Conservation (phyloP, 139 green algal species). For the Asterochloris erici region DNA sequence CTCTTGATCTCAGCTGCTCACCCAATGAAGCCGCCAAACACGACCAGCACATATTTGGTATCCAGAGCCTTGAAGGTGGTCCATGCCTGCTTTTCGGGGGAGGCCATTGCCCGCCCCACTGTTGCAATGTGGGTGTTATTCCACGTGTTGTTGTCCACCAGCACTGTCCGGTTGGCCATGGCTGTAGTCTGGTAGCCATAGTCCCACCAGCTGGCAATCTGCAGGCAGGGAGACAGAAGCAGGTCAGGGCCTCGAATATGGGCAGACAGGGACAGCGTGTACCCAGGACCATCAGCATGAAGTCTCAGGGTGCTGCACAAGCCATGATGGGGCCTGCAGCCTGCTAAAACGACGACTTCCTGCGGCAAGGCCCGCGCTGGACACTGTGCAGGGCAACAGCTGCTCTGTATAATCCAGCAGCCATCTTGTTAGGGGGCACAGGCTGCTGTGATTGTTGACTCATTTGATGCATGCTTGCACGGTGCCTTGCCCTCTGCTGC, state of each 20-base stretch:
- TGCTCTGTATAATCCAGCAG: no score
- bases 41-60: constrained; percentile 94
- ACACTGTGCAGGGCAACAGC: no score
- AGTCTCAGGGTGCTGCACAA: no score
- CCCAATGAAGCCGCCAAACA: constrained; percentile 87
- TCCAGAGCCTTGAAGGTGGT: constrained; percentile 79
- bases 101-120: constrained; percentile 80
- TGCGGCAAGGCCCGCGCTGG: no score
- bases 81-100: constrained; percentile 73
- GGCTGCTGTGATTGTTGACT: no score
- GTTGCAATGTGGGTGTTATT: constrained; percentile 96
- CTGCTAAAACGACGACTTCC: no score
- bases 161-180: constrained; percentile 89
- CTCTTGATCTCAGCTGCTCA: constrained; percentile 21
- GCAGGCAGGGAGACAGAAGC: neutral
- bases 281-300: no score
- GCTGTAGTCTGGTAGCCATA: constrained; percentile 95
- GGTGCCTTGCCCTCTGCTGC: no score
- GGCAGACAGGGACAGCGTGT: neutral
- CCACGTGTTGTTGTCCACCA: constrained; percentile 98
- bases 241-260: neutral
- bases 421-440: no score
- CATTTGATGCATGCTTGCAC: no score
- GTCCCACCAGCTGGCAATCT: constrained; percentile 81
- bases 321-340: no score